Percentiles rank a stretch among this genome's conserved stretches.
These are phyloP conservation scores for Tulasnella calospora DNA, from an alignment of 768 basidiomycete species.

Conservation along the genomic window DNA sequence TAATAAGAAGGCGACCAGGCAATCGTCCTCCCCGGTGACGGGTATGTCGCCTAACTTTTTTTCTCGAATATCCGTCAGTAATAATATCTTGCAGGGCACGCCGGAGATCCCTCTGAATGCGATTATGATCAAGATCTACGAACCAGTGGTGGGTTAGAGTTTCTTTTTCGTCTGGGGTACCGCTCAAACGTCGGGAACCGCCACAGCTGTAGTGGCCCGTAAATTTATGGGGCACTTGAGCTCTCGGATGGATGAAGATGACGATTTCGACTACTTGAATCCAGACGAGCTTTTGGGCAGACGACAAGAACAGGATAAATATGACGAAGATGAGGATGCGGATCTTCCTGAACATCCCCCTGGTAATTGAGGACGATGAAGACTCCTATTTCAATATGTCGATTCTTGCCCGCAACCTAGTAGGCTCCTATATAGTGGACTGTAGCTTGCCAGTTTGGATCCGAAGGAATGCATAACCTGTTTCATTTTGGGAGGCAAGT, in stretches of 20 bases:
- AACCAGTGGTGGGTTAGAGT: not conserved
- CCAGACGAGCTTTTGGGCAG: not conserved
- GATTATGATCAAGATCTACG: not conserved
- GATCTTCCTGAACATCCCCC: not conserved
- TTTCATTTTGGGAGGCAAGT: no score
- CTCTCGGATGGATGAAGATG: not conserved
- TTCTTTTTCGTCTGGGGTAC: not conserved
- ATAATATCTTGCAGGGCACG: not conserved
- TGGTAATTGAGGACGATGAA: not conserved
- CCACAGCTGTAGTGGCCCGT: not conserved
- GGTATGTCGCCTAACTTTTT: not conserved
- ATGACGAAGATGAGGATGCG: not conserved
- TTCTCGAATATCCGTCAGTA: not conserved
- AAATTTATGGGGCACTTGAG: not conserved
- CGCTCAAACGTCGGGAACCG: not conserved
- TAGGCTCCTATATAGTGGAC: no score
- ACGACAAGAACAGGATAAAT: not conserved
- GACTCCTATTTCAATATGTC: no score
- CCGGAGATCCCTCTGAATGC: not conserved
- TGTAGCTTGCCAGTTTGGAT: no score
- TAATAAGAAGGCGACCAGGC: not conserved
- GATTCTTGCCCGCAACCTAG: no score
- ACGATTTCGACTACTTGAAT: not conserved
- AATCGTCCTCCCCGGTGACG: not conserved
- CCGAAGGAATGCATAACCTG: no score